These are phyloP conservation scores for Tirmania nivea DNA, from an alignment of 495 filamentous ascomycete genomes.

Conservation along the genomic window DNA sequence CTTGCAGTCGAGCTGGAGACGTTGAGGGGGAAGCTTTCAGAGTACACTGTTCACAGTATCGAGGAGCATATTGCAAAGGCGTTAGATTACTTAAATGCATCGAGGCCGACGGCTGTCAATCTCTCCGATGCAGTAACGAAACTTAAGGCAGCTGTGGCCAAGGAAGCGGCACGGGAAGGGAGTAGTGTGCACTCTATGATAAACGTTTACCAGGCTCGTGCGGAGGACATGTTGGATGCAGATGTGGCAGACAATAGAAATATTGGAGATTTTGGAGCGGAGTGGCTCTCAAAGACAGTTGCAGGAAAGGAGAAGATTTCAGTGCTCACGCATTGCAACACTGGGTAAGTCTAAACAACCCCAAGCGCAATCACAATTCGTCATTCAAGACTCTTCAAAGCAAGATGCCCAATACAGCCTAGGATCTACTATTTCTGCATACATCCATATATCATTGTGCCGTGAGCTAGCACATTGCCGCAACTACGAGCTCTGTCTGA, in stretches of 20 bases:
- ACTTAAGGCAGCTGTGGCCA: conserved; percentile 37
- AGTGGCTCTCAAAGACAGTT: conserved; percentile 45
- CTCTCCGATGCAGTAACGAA: conserved; percentile 70
- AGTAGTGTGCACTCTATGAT: conserved; percentile 21
- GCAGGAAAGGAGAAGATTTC: conserved; percentile 30
- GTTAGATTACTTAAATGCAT: conserved; percentile 63
- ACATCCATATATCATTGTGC: too few species aligned
- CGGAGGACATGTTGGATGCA: conserved; percentile 70
- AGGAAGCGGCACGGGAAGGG: conserved; percentile 17
- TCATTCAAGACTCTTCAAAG: too few species aligned
- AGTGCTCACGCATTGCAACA: conserved; percentile 92
- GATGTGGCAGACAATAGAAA: conserved; percentile 67
- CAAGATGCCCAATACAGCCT: too few species aligned
- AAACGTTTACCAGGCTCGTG: conserved; percentile 42
- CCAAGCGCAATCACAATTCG: background rate
- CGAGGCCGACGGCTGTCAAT: conserved; percentile 85
- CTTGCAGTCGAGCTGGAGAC: conserved; percentile 54
- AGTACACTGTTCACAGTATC: conserved; percentile 33
- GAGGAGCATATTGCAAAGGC: conserved; percentile 44
- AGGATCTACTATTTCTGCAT: too few species aligned
- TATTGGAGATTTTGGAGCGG: conserved; percentile 64
- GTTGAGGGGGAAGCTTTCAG: conserved; percentile 1
- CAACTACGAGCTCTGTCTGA: conserved; percentile 5
- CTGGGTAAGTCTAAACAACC: conserved; percentile 36
- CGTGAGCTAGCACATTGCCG: too few species aligned